phyloP scores from a whole-genome alignment of 306 rosid genomes.

The Mimosa pudica region DNA sequence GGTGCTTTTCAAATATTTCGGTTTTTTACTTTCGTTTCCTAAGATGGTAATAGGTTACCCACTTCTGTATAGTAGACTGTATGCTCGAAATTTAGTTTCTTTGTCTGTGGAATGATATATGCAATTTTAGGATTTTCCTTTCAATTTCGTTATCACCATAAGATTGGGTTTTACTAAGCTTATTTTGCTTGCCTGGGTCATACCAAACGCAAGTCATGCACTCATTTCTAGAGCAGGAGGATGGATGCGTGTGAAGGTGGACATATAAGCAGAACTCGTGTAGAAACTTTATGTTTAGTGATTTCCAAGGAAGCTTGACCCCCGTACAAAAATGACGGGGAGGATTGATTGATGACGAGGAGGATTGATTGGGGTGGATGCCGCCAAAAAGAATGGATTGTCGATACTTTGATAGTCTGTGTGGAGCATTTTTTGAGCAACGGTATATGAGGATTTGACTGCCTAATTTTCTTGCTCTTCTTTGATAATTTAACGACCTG shows the following conservation, averaged over 20 bases:
- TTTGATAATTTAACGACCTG: not conserved
- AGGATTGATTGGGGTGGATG: not conserved
- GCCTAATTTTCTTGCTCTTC: not conserved
- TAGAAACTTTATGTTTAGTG: not conserved
- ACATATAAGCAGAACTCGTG: not conserved
- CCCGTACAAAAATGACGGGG: not conserved
- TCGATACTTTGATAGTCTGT: not conserved
- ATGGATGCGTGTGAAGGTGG: not conserved
- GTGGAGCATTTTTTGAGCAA: no score
- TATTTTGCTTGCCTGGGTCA: not conserved
- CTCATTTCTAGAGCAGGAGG: not conserved
- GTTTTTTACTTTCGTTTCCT: slow-evolving; percentile 14
- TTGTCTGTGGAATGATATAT: slow-evolving; percentile 6
- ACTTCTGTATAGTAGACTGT: slow-evolving; percentile 28
- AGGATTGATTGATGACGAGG: not conserved
- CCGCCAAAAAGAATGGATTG: not conserved
- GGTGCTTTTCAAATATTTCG: slow-evolving; percentile 26
- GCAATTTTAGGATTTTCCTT: slow-evolving; percentile 25
- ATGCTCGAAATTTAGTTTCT: slow-evolving; percentile 23
- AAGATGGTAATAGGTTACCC: slow-evolving; percentile 32
- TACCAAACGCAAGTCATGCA: not conserved
- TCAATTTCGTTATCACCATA: slow-evolving; percentile 11
- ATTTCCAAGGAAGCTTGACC: not conserved
- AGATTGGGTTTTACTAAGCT: not conserved
- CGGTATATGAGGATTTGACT: not conserved